Conservation (phyloP, 345 rosid species). For the Turnera subulata region DNA sequence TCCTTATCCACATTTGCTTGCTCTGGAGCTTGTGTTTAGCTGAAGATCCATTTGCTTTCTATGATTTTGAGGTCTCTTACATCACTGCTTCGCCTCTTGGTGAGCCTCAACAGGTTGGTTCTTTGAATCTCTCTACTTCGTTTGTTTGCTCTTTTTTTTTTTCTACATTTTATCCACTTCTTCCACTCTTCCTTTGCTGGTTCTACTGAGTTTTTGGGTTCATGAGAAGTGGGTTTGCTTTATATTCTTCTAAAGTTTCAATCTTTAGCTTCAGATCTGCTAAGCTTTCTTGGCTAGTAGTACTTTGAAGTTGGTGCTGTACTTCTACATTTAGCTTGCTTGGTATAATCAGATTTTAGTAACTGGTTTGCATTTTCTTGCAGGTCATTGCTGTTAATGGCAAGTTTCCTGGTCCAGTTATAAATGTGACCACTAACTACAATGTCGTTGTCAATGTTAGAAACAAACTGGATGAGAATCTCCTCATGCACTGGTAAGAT, state of each 20-base stretch:
- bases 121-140: slow-evolving; percentile 31
- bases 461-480: slow-evolving; percentile 80
- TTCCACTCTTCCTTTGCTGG: slow-evolving; percentile 18
- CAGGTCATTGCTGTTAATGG: slow-evolving; percentile 97
- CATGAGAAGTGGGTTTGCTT: slow-evolving; percentile 18
- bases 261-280: slow-evolving; percentile 48
- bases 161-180: not conserved
- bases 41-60: slow-evolving; percentile 67
- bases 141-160: slow-evolving; percentile 1
- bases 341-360: slow-evolving; percentile 11
- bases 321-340: slow-evolving; percentile 12
- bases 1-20: slow-evolving; percentile 49
- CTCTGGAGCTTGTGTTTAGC: slow-evolving; percentile 48
- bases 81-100: slow-evolving; percentile 97
- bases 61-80: slow-evolving; percentile 76
- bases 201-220: slow-evolving; percentile 17
- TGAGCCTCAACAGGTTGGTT: slow-evolving; percentile 79
- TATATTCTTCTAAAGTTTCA: slow-evolving; percentile 30
- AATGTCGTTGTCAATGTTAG: slow-evolving; percentile 77
- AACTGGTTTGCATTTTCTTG: slow-evolving; percentile 23
- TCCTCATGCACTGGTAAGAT: slow-evolving; percentile 83
- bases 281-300: slow-evolving; percentile 13
- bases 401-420: slow-evolving; percentile 85
- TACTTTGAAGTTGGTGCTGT: slow-evolving; percentile 4
- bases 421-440: slow-evolving; percentile 88